These are phyloP conservation scores for Fragaria vesca DNA, from an alignment of 306 rosid species.

Conservation along the genomic window DNA sequence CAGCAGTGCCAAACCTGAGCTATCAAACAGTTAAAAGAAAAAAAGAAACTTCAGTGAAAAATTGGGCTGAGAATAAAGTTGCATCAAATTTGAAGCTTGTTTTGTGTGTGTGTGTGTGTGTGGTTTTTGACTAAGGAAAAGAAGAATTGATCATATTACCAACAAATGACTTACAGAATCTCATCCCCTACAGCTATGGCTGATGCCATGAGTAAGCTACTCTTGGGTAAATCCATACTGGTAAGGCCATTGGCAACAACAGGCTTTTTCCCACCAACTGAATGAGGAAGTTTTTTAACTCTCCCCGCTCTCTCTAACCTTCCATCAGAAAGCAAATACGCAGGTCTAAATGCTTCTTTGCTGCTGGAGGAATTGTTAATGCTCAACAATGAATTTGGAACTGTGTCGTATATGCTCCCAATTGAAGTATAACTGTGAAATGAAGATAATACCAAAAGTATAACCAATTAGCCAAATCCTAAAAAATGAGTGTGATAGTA, in stretches of 20 bases:
- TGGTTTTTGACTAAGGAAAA: background rate
- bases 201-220: constrained; percentile 67
- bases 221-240: constrained; percentile 42
- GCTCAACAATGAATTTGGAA: constrained; percentile 76
- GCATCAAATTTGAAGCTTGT: constrained; percentile 8
- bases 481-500: background rate
- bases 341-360: constrained; percentile 65
- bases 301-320: constrained; percentile 96
- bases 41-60: constrained; percentile 45
- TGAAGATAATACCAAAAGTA: constrained; percentile 16
- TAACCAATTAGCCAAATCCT: constrained; percentile 18
- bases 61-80: constrained; percentile 18
- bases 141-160: background rate
- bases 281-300: constrained; percentile 55
- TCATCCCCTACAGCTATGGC: constrained; percentile 89
- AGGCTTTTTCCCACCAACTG: constrained; percentile 36
- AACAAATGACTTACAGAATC: constrained; percentile 78
- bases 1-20: constrained; percentile 97
- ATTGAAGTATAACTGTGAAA: constrained; percentile 84
- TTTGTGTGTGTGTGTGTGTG: too few relatives aligned
- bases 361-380: constrained; percentile 39
- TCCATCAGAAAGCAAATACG: constrained; percentile 90
- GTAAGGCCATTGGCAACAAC: constrained; percentile 57
- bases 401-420: constrained; percentile 84
- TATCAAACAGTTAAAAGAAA: constrained; percentile 62